phyloP scores from a whole-genome alignment of 176 grass and related monocot genomes.

The Dendrocalamus sinicus region DNA sequence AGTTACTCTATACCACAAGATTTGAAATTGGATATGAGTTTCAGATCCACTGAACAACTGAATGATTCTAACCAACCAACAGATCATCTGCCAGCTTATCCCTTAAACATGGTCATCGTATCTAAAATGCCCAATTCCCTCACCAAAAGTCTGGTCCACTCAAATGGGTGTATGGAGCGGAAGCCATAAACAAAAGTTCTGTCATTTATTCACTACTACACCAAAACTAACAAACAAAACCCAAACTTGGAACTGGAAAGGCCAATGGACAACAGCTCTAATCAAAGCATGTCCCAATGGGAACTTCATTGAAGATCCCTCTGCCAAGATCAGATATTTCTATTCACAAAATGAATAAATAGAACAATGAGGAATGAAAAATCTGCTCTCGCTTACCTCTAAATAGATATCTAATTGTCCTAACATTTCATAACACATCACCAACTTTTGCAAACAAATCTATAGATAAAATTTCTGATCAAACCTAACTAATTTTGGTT shows the following conservation, averaged over 20 bases:
- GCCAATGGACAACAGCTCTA: neutral
- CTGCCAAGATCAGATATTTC: neutral
- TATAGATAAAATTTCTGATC: neutral
- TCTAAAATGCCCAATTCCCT: conserved; percentile 2
- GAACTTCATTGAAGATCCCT: neutral
- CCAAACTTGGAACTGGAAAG: neutral
- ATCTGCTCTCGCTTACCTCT: neutral
- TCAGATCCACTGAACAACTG: conserved; percentile 14
- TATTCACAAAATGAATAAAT: neutral
- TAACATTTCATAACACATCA: neutral
- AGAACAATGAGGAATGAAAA: neutral
- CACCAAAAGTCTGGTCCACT: neutral
- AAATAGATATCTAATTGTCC: neutral
- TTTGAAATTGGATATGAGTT: neutral
- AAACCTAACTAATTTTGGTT: neutral
- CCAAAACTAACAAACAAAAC: neutral
- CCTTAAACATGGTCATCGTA: conserved; percentile 1
- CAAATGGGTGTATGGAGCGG: neutral
- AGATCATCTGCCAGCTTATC: conserved; percentile 23
- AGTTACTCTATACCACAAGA: conserved; percentile 10
- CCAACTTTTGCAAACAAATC: neutral
- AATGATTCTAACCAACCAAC: conserved; percentile 15
- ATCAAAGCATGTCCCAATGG: conserved; percentile 4
- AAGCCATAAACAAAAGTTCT: conserved; percentile 4
- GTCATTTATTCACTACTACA: neutral